Evolutionary conservation across 371 early-diverging fungal species (phyloP), one percentile per base, ranked within the genome.

Genomic region (Coemansia linderi): DNA sequence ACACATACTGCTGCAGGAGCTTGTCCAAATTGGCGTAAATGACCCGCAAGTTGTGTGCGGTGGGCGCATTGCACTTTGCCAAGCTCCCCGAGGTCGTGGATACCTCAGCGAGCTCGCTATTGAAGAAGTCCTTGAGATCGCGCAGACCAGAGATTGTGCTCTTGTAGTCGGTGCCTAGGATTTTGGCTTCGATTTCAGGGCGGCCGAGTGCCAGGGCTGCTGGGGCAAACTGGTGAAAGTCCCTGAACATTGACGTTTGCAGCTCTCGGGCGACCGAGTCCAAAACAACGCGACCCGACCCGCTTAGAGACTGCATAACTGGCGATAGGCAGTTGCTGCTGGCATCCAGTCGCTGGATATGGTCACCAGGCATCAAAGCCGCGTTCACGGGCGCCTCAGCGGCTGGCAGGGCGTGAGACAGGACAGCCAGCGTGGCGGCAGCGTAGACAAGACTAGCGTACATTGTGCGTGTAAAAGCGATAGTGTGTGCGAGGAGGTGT

Each of bases 151-250:
- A 33, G 22, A 65, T 29, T 0, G 62, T 61, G 50, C 38, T 29
- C 5, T 40, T 4, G 37, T 62, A 65, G 63, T 73, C 61, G 6
- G 19, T 39, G 59, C 65, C 74, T 1, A 54, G 44, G 37, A 76
- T 69, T 7, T 61, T 65, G 48, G 58, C 38, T 46, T 69, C 61
- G 29, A 72, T 57, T 9, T 59, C 58, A 1, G 69, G 44, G 31
- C 40, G 56, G 56, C 65, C 63, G 7, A 76, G 65, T 0, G 77
- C 77, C 19, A 59, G 50, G 22, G 73, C 77, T 4, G 63, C 73
- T 3, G 77, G 77, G 24, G 69, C 77, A 41, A 73, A 77, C 66
- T 69, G 66, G 57, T 72, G 77, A 19, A 73, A 63, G 69, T 77
- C 69, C 58, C 73, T 69, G 66, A 72, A 77, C 63, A 60, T 39